Evolutionary conservation across 1,284 basidiomycete species (phyloP).

Genomic region (Polyporus tsugae): DNA sequence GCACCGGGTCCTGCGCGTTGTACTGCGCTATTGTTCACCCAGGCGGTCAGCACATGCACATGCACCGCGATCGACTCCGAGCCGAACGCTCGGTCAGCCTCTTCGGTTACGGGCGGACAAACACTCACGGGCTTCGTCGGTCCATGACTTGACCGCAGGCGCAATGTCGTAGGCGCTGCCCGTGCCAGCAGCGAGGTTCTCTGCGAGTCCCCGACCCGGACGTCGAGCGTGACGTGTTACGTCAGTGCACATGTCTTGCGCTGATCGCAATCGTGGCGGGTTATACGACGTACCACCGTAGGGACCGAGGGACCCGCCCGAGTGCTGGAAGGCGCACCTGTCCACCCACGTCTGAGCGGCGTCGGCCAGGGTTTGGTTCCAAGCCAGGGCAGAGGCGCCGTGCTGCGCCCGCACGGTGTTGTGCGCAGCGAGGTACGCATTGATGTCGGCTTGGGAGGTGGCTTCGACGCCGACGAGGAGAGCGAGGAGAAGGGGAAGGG

Average conservation of each 20-base stretch:
- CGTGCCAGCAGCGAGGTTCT: constrained; percentile 59
- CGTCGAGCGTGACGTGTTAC: no score
- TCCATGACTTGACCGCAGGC: background rate
- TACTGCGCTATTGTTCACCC: constrained; percentile 55
- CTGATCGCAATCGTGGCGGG: background rate
- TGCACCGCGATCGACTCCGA: no score
- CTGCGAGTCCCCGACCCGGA: constrained; percentile 43
- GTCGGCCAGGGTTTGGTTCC: constrained; percentile 61
- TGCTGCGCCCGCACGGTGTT: constrained; percentile 67
- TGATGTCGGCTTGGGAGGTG: constrained; percentile 43
- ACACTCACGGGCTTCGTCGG: background rate
- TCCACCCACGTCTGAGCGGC: constrained; percentile 74
- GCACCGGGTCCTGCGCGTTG: constrained; percentile 58
- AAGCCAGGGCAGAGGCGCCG: constrained; percentile 63
- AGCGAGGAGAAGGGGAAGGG: constrained; percentile 50
- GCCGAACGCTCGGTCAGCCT: no score
- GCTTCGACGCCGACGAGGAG: constrained; percentile 44
- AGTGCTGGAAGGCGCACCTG: constrained; percentile 68
- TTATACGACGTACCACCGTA: constrained; percentile 58
- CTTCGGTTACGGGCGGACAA: no score
- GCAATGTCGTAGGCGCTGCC: background rate
- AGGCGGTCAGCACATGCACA: background rate
- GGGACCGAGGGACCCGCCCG: constrained; percentile 65
- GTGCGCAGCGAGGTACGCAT: constrained; percentile 61
- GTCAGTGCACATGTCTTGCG: no score